Conservation (phyloP, 768 basidiomycete genomes). For the Macrolepiota dolichaula region DNA sequence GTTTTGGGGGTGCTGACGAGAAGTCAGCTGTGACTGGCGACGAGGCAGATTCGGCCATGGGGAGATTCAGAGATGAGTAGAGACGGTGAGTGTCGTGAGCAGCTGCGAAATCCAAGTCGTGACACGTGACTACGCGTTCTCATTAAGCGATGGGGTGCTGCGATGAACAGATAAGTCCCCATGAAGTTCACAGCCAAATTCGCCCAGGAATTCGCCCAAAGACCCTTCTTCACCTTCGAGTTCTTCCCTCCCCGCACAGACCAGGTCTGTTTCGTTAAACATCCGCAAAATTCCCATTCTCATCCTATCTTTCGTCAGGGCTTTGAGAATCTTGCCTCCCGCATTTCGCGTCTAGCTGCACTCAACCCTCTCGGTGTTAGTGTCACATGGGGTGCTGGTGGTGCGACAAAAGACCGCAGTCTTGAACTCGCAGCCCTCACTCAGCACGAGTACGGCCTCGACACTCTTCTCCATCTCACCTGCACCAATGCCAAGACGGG, state of each 20-base stretch:
- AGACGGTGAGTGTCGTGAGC: background rate
- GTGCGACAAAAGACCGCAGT: constrained; percentile 83
- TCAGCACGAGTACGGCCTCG: constrained; percentile 70
- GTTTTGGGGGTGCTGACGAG: constrained; percentile 85
- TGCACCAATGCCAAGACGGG: constrained; percentile 96
- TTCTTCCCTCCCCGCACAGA: constrained; percentile 97
- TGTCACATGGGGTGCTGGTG: constrained; percentile 98
- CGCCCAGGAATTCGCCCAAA: constrained; percentile 30
- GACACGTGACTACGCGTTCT: constrained; percentile 3
- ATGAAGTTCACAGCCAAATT: constrained; percentile 83
- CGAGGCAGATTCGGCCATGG: constrained; percentile 41
- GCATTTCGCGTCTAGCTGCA: constrained; percentile 77
- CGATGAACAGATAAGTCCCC: background rate
- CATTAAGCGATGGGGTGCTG: background rate
- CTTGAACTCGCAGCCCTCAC: constrained; percentile 82
- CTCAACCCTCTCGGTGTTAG: constrained; percentile 83
- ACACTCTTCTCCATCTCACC: constrained; percentile 91
- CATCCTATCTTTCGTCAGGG: constrained; percentile 46
- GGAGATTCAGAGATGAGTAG: background rate
- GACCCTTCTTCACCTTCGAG: constrained; percentile 91
- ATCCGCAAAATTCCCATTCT: background rate
- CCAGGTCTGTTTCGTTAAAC: constrained; percentile 44
- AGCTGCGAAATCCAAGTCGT: constrained; percentile 1
- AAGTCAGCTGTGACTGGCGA: constrained; percentile 80
- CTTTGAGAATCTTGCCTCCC: constrained; percentile 85